These are phyloP conservation scores for Tricholoma saponaceum DNA, from an alignment of 768 basidiomycete species.

Conservation along the genomic window DNA sequence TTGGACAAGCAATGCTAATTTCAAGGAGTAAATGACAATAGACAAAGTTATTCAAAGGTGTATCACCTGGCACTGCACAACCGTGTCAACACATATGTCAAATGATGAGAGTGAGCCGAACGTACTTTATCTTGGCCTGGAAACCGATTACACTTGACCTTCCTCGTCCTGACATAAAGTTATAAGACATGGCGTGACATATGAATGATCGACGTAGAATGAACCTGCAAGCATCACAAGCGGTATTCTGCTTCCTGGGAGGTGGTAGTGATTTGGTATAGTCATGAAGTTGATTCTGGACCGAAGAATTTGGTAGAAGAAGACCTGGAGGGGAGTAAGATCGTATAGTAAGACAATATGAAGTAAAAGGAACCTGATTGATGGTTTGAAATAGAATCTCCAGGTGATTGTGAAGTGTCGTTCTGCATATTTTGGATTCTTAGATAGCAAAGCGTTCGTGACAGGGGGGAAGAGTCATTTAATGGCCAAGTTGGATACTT, in stretches of 20 bases:
- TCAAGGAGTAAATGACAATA: conserved; percentile 56
- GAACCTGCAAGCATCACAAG: conserved; percentile 89
- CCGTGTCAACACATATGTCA: neutral
- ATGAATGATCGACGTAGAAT: conserved; percentile 8
- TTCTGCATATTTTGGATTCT: conserved; percentile 28
- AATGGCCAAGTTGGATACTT: conserved; percentile 25
- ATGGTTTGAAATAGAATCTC: conserved; percentile 16
- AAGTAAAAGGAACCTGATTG: conserved; percentile 33
- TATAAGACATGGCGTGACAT: conserved; percentile 13
- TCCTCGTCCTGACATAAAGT: conserved; percentile 54
- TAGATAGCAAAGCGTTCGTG: conserved; percentile 16
- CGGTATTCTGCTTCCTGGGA: conserved; percentile 90
- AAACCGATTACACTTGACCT: conserved; percentile 84
- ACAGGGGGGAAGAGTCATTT: conserved; percentile 18
- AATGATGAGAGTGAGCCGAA: conserved; percentile 2
- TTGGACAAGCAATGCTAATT: conserved; percentile 78
- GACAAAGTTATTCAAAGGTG: neutral
- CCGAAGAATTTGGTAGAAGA: conserved; percentile 56
- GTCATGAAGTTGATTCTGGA: conserved; percentile 82
- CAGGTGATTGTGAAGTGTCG: conserved; percentile 23
- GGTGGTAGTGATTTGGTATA: conserved; percentile 76
- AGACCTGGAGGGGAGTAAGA: conserved; percentile 40
- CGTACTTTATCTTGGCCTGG: conserved; percentile 79
- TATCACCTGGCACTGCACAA: conserved; percentile 58
- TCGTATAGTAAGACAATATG: conserved; percentile 6